A percentile compares a stretch with the other conserved stretches of the same genome.
phyloP scores from a whole-genome alignment of 2,329 filamentous ascomycete genomes.

The Graphiopsis chlorocephala region DNA sequence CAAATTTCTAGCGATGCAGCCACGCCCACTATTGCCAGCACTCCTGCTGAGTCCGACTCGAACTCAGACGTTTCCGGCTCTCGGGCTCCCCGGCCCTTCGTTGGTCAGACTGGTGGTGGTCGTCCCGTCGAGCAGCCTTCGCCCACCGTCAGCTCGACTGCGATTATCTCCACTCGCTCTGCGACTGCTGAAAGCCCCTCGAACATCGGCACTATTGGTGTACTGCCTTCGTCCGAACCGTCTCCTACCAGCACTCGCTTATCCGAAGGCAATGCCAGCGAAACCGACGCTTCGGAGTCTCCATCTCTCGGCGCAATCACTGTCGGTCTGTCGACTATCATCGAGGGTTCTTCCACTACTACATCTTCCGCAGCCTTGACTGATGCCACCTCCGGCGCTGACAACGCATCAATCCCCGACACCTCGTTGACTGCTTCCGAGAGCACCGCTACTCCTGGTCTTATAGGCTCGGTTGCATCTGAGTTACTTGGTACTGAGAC shows the following conservation, averaged over 20 bases:
- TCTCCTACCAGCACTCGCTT: constrained; percentile 4
- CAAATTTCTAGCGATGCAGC: neutral
- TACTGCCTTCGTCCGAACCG: constrained; percentile 23
- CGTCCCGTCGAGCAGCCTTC: constrained; percentile 1
- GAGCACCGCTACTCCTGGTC: neutral
- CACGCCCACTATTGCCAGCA: neutral
- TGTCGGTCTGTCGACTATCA: constrained; percentile 34
- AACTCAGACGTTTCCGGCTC: neutral
- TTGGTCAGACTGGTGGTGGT: constrained; percentile 18
- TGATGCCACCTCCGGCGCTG: neutral
- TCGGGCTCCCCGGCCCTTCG: neutral
- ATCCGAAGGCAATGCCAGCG: constrained; percentile 7
- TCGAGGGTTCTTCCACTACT: constrained; percentile 21
- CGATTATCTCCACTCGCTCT: neutral
- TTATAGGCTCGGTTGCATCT: neutral
- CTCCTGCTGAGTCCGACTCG: neutral
- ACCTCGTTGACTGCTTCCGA: neutral
- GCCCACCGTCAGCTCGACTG: constrained; percentile 11
- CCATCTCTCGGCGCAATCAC: constrained; percentile 28
- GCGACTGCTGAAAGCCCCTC: neutral
- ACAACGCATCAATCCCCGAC: neutral
- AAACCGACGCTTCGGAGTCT: constrained; percentile 10
- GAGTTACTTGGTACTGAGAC: neutral
- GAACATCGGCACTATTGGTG: constrained; percentile 23
- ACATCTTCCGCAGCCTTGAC: constrained; percentile 13